A percentile compares a stretch with the other conserved stretches of the same genome.
Conservation (phyloP, 2,329 filamentous ascomycete species). For the Triangularia verruculosa region DNA sequence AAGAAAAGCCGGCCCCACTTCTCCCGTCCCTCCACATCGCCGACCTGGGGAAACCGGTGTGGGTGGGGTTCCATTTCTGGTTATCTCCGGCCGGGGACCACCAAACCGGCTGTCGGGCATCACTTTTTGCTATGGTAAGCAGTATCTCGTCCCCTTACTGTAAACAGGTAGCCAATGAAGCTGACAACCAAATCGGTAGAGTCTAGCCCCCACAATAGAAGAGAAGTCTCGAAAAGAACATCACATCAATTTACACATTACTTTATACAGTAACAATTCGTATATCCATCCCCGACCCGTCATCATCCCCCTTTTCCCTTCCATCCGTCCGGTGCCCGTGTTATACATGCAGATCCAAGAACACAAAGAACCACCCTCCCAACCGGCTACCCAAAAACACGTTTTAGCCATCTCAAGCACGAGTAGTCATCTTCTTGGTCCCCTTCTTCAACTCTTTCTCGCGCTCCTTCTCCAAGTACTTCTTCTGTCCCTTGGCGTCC, state of each 20-base stretch:
- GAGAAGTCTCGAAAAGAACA: neutral
- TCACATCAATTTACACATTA: neutral
- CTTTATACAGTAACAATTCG: neutral
- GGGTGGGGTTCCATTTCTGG: neutral
- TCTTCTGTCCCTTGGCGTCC: conserved; percentile 80
- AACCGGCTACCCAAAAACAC: neutral
- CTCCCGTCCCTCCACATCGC: neutral
- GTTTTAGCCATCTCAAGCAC: conserved; percentile 38
- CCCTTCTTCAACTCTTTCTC: conserved; percentile 65
- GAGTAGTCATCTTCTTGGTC: conserved; percentile 53
- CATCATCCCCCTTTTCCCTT: neutral
- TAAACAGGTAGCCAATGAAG: too few relatives aligned
- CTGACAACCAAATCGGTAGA: too few relatives aligned
- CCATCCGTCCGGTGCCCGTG: neutral
- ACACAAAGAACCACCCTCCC: neutral
- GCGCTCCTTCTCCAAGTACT: conserved; percentile 76
- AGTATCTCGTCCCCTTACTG: too few relatives aligned
- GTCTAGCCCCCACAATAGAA: neutral
- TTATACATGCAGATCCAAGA: neutral
- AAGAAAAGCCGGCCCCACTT: neutral
- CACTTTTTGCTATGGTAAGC: neutral
- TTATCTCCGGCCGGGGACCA: neutral
- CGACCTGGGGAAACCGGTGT: neutral
- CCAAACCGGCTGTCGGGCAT: neutral
- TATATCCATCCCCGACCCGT: neutral